Evolutionary conservation across 495 filamentous ascomycete genomes (phyloP).

Genomic region (Cercophora sp.): DNA sequence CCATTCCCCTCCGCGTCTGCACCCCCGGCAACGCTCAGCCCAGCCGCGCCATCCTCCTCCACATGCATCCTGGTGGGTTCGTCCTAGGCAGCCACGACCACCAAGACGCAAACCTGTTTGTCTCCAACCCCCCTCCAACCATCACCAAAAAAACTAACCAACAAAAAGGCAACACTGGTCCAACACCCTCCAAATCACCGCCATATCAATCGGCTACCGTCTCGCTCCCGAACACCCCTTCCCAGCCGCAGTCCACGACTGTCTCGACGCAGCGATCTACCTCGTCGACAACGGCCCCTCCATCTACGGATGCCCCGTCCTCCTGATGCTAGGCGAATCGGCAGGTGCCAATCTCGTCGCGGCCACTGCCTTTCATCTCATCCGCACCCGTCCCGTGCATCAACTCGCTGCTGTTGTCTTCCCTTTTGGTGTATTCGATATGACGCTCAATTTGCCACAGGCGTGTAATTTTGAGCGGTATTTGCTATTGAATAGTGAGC

Average conservation of each 20-base stretch:
- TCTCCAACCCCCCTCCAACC: no score
- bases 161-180: slow-evolving; percentile 7
- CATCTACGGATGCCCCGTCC: background rate
- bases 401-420: background rate
- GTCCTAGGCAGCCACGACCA: background rate
- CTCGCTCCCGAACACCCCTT: slow-evolving; percentile 57
- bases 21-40: background rate
- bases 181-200: slow-evolving; percentile 9
- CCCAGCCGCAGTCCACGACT: slow-evolving; percentile 51
- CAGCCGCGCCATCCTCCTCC: background rate
- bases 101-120: slow-evolving; percentile 6
- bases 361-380: slow-evolving; percentile 7
- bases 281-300: slow-evolving; percentile 7
- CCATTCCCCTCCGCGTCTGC: slow-evolving; percentile 1
- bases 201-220: slow-evolving; percentile 54
- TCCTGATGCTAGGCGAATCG: slow-evolving; percentile 7
- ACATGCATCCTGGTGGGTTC: slow-evolving; percentile 3
- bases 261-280: slow-evolving; percentile 24
- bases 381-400: background rate
- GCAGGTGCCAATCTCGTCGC: slow-evolving; percentile 5
- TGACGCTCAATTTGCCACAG: background rate
- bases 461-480: background rate
- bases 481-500: background rate
- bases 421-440: background rate
- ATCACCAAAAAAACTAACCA: no score